phyloP scores from a whole-genome alignment of 257 asterid species.

The Solanum clarkiae region DNA sequence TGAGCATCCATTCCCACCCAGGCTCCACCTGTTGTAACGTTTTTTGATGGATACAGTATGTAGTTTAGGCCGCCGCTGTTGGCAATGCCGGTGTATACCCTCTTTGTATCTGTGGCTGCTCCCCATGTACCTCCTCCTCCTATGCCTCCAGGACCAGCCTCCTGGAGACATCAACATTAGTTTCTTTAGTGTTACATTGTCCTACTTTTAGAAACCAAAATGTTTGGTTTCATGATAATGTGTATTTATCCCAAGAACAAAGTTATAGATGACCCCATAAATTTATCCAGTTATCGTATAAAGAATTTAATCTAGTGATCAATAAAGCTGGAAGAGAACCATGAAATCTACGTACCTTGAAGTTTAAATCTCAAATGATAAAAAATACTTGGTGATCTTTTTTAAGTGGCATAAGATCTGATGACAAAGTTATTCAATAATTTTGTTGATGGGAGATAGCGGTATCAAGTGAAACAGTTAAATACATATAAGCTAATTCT shows the following conservation, averaged over 20 bases:
- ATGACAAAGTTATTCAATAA: neutral
- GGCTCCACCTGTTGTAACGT: constrained; percentile 28
- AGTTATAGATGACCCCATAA: too few relatives aligned
- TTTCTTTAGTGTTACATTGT: neutral
- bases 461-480: neutral
- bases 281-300: too few relatives aligned
- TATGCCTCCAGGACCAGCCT: constrained; percentile 37
- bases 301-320: neutral
- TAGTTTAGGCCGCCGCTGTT: constrained; percentile 10
- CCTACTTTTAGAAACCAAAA: neutral
- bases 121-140: constrained; percentile 57
- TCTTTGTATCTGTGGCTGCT: constrained; percentile 31
- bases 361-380: too few relatives aligned
- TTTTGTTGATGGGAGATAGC: neutral
- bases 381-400: neutral
- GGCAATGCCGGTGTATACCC: constrained; percentile 38
- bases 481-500: too few relatives aligned
- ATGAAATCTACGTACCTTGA: too few relatives aligned
- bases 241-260: too few relatives aligned
- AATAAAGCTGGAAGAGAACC: neutral
- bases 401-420: too few relatives aligned
- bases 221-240: neutral
- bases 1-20: constrained; percentile 48
- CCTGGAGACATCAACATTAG: constrained; percentile 6
- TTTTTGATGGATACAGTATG: constrained; percentile 21